phyloP scores from a whole-genome alignment of 2,329 filamentous ascomycete genomes.

The Ophiocordyceps polyrhachis-furcata region DNA sequence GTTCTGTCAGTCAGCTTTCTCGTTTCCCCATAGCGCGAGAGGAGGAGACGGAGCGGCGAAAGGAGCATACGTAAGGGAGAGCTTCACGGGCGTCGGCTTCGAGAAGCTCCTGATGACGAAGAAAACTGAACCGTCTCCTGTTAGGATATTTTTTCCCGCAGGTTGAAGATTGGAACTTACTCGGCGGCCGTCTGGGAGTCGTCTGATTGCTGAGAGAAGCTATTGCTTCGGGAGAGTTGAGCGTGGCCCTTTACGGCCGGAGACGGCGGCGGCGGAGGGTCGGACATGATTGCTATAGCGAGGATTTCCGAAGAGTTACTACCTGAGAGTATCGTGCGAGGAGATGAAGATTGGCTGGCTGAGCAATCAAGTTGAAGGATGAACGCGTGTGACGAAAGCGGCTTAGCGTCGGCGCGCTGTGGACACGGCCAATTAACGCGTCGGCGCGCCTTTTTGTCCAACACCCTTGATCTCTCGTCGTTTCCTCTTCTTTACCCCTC shows the following conservation, averaged over 20 bases:
- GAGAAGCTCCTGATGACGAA: constrained; percentile 72
- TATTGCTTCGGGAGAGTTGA: constrained; percentile 27
- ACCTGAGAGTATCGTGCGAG: neutral
- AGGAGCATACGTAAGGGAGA: constrained; percentile 58
- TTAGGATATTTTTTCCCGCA: too few relatives aligned
- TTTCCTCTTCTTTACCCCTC: constrained; percentile 6
- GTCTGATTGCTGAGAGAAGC: constrained; percentile 39
- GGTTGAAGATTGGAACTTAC: constrained; percentile 23
- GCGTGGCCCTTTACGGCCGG: constrained; percentile 7
- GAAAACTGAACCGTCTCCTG: constrained; percentile 40
- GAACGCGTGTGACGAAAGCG: constrained; percentile 15
- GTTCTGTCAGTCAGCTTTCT: neutral
- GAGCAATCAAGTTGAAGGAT: constrained; percentile 3
- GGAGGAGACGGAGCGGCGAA: neutral
- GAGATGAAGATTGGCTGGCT: neutral
- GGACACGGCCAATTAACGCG: constrained; percentile 26
- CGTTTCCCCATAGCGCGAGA: neutral
- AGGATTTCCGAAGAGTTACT: neutral
- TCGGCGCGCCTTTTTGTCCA: constrained; percentile 7
- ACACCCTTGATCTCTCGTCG: constrained; percentile 1
- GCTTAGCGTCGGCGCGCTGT: constrained; percentile 11
- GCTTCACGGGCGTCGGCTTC: constrained; percentile 92
- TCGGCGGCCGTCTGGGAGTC: constrained; percentile 57
- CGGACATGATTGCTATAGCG: constrained; percentile 11
- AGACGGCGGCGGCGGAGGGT: constrained; percentile 11